Percentiles rank a stretch among this genome's conserved stretches.
Evolutionary conservation across 2,329 filamentous ascomycete species (phyloP).

Genomic region (Epichloe bromicola): DNA sequence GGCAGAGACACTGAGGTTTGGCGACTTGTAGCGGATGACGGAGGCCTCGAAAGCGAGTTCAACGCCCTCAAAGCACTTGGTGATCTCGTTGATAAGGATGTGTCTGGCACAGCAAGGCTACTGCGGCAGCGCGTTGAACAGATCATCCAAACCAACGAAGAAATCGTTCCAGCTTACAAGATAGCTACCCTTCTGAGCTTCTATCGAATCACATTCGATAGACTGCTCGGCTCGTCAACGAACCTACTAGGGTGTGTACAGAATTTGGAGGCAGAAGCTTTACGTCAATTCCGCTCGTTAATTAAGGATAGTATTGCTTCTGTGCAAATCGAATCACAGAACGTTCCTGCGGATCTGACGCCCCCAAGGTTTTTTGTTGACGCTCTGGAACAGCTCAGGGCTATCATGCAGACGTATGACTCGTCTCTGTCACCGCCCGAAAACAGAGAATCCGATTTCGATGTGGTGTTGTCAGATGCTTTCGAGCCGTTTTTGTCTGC

Average conservation of each 20-base stretch:
- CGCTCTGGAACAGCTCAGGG: constrained; percentile 62
- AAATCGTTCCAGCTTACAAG: constrained; percentile 78
- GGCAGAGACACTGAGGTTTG: constrained; percentile 76
- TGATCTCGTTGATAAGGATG: constrained; percentile 74
- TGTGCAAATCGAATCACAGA: constrained; percentile 58
- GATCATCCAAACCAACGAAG: constrained; percentile 83
- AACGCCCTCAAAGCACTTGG: constrained; percentile 73
- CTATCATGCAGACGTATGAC: constrained; percentile 78
- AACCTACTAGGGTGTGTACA: constrained; percentile 55
- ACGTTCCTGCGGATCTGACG: constrained; percentile 57
- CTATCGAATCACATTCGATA: constrained; percentile 75
- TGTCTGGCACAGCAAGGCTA: constrained; percentile 69
- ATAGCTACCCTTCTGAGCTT: constrained; percentile 81
- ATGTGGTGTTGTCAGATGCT: constrained; percentile 61
- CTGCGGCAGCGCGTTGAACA: constrained; percentile 84
- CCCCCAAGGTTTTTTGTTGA: constrained; percentile 78
- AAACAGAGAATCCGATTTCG: constrained; percentile 55
- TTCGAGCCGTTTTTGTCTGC: constrained; percentile 75
- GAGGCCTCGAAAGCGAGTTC: constrained; percentile 46
- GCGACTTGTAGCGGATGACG: constrained; percentile 51
- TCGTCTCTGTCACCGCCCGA: constrained; percentile 54
- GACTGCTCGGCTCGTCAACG: constrained; percentile 58
- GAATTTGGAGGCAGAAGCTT: constrained; percentile 59
- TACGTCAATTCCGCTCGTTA: constrained; percentile 69
- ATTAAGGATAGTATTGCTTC: constrained; percentile 69